Evolutionary conservation across 1,284 basidiomycete genomes (phyloP).

Genomic region (Fomitopsis schrenkii): DNA sequence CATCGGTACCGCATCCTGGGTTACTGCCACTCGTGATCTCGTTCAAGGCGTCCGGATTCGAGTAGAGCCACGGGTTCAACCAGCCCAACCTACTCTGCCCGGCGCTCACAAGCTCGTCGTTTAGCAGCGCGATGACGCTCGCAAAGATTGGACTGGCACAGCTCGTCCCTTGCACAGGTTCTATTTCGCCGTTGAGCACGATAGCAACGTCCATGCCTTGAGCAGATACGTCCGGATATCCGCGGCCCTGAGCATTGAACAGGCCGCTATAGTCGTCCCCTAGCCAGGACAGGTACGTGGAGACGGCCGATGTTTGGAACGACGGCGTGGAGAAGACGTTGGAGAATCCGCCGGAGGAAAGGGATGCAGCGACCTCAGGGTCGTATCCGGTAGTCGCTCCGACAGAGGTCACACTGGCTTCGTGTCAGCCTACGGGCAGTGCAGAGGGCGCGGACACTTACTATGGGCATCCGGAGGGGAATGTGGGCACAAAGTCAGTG

Average conservation of each 20-base stretch:
- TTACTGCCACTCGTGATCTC: slow-evolving; percentile 21
- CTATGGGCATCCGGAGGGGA: slow-evolving; percentile 62
- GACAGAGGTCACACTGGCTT: slow-evolving; percentile 58
- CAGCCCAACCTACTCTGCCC: slow-evolving; percentile 46
- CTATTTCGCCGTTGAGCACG: slow-evolving; percentile 25
- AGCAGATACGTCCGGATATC: slow-evolving; percentile 29
- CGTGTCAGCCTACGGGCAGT: too few species aligned
- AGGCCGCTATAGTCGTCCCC: slow-evolving; percentile 26
- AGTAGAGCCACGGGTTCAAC: slow-evolving; percentile 43
- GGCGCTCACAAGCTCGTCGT: slow-evolving; percentile 42
- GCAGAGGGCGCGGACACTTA: slow-evolving; percentile 25
- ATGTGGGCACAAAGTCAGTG: slow-evolving; percentile 58
- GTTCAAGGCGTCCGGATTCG: slow-evolving; percentile 13
- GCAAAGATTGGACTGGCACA: slow-evolving; percentile 50
- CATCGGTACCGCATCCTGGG: slow-evolving; percentile 29
- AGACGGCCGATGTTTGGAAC: slow-evolving; percentile 37
- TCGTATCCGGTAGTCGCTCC: slow-evolving; percentile 47
- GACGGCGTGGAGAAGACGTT: slow-evolving; percentile 38
- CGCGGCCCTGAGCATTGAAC: slow-evolving; percentile 28
- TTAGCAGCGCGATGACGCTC: slow-evolving; percentile 49
- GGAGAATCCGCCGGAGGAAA: slow-evolving; percentile 48
- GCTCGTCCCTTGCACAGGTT: slow-evolving; percentile 45
- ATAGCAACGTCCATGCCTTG: slow-evolving; percentile 26
- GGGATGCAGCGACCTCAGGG: slow-evolving; percentile 45
- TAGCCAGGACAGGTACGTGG: slow-evolving; percentile 26